A percentile compares a stretch with the other conserved stretches of the same genome.
phyloP scores from a whole-genome alignment of 2,329 filamentous ascomycete genomes.

The Ceratocystis variospora region DNA sequence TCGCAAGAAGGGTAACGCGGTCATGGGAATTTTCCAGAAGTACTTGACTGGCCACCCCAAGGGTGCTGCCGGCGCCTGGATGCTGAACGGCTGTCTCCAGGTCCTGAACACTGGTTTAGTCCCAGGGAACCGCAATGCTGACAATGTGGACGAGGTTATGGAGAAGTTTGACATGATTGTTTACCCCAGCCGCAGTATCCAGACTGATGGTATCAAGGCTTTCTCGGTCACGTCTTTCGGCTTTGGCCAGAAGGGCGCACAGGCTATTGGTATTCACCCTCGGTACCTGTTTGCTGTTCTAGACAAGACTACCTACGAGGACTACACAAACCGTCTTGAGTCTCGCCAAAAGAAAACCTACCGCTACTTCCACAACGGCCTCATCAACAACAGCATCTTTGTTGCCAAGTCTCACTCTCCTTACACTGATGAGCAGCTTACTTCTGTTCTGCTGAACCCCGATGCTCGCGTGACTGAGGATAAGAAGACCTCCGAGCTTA shows the following conservation, averaged over 20 bases:
- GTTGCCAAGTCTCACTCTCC: constrained; percentile 86
- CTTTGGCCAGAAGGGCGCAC: constrained; percentile 97
- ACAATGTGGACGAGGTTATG: constrained; percentile 93
- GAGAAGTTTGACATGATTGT: constrained; percentile 97
- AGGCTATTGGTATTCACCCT: constrained; percentile 92
- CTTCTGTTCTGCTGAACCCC: constrained; percentile 84
- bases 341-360: constrained; percentile 97
- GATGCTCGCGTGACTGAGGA: constrained; percentile 72
- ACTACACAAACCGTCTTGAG: constrained; percentile 79
- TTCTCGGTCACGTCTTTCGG: constrained; percentile 98
- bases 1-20: constrained; percentile 87
- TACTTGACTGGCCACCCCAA: constrained; percentile 98
- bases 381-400: constrained; percentile 97
- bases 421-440: constrained; percentile 77
- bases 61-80: constrained; percentile 98
- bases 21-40: constrained; percentile 98
- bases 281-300: constrained; percentile 93
- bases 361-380: constrained; percentile 93
- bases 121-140: constrained; percentile 92
- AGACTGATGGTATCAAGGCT: constrained; percentile 95
- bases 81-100: constrained; percentile 97
- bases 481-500: constrained; percentile 72
- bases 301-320: constrained; percentile 65
- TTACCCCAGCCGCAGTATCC: constrained; percentile 86
- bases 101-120: constrained; percentile 89